These are phyloP conservation scores for Ascodesmis nigricans DNA, from an alignment of 495 filamentous ascomycete species.

Conservation along the genomic window DNA sequence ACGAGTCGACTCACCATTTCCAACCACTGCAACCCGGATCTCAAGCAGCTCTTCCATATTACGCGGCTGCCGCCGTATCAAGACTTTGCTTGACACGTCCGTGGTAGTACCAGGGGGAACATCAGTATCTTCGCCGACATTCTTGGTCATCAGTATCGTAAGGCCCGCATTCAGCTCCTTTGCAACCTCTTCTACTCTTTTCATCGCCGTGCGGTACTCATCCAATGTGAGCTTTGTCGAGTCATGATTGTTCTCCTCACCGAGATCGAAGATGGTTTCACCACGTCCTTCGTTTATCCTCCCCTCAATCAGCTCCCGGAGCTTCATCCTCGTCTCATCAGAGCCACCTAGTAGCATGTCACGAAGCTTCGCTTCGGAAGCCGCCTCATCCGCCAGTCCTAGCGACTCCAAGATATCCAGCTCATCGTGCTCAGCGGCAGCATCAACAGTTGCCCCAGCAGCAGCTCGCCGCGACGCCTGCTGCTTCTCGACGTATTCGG, in stretches of 20 bases:
- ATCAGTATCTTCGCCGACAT: constrained; percentile 34
- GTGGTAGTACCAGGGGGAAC: constrained; percentile 42
- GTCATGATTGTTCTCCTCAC: constrained; percentile 72
- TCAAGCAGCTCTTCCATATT: constrained; percentile 76
- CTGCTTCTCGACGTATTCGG: constrained; percentile 92
- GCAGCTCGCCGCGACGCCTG: constrained; percentile 37
- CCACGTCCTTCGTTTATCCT: constrained; percentile 71
- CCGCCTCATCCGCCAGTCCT: constrained; percentile 50
- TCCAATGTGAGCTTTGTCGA: constrained; percentile 60
- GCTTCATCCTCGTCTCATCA: constrained; percentile 37
- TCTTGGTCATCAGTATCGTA: constrained; percentile 63
- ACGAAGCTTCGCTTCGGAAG: constrained; percentile 41
- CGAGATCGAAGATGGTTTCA: constrained; percentile 79
- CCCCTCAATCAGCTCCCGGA: constrained; percentile 37
- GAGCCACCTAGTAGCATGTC: constrained; percentile 47
- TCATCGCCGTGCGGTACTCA: constrained; percentile 58
- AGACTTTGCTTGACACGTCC: constrained; percentile 45
- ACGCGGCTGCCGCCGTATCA: constrained; percentile 52
- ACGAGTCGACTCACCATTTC: constrained; percentile 39
- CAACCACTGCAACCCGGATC: constrained; percentile 90
- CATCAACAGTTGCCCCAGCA: constrained; percentile 14
- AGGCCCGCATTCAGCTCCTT: constrained; percentile 47
- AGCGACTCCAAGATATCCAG: constrained; percentile 81
- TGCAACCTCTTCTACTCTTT: constrained; percentile 42
- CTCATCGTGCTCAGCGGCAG: constrained; percentile 41